A percentile compares a stretch with the other conserved stretches of the same genome.
Evolutionary conservation across 2,329 filamentous ascomycete genomes (phyloP).

Genomic region (Colletotrichum theobromicola): DNA sequence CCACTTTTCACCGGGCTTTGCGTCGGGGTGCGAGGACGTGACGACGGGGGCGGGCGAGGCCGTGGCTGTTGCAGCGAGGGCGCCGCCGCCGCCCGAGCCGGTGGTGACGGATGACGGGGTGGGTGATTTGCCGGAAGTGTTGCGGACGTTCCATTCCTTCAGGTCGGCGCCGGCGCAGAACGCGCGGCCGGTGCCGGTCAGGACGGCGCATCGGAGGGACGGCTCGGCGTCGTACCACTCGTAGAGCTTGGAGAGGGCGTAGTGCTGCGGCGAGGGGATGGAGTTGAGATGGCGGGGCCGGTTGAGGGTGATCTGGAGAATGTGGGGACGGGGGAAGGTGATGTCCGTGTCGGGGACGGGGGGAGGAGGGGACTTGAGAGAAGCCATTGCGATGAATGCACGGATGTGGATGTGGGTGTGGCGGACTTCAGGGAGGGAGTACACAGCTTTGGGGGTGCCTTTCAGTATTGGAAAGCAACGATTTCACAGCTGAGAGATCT

Average conservation of each 20-base stretch:
- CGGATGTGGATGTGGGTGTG: not conserved
- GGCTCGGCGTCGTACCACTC: constrained; percentile 69
- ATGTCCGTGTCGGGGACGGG: constrained; percentile 27
- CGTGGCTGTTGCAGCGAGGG: not conserved
- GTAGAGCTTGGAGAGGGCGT: constrained; percentile 47
- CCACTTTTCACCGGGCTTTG: constrained; percentile 10
- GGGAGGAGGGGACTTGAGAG: not conserved
- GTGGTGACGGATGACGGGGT: not conserved
- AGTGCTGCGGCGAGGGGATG: constrained; percentile 54
- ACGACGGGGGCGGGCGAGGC: not conserved
- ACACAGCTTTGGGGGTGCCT: not conserved
- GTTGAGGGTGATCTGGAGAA: constrained; percentile 66
- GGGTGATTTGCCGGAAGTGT: constrained; percentile 28
- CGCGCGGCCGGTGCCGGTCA: constrained; percentile 67
- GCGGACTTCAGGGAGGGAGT: not conserved
- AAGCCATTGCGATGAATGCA: not conserved
- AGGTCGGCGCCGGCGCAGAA: constrained; percentile 75
- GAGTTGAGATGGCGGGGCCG: constrained; percentile 64
- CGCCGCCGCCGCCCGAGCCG: not conserved
- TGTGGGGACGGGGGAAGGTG: constrained; percentile 56
- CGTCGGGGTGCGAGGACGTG: not conserved
- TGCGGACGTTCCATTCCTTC: constrained; percentile 63
- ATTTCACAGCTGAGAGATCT: not conserved
- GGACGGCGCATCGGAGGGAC: constrained; percentile 62
- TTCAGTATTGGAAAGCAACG: not conserved